These are phyloP conservation scores for Decorospora gaudefroyi DNA, from an alignment of 2,329 filamentous ascomycete genomes.

Conservation along the genomic window DNA sequence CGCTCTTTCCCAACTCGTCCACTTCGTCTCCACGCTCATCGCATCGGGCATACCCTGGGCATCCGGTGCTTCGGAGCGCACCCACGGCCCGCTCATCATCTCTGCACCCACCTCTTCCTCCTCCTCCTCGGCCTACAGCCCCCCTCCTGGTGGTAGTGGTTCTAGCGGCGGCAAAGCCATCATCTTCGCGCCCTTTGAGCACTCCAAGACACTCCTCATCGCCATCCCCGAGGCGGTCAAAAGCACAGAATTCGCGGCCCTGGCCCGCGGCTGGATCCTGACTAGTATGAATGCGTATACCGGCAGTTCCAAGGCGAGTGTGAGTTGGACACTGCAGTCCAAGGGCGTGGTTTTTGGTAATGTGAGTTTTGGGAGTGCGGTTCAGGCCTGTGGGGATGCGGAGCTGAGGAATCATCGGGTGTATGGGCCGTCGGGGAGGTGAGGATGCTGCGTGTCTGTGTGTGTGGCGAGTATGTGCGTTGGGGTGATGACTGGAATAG, in stretches of 20 bases:
- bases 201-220: conserved; percentile 39
- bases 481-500: not conserved
- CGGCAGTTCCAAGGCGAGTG: conserved; percentile 23
- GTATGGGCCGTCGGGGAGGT: conserved; percentile 24
- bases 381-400: conserved; percentile 14
- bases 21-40: conserved; percentile 28
- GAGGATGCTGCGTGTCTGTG: not conserved
- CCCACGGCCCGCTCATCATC: conserved; percentile 39
- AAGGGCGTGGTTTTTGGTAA: conserved; percentile 51
- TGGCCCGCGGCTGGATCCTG: conserved; percentile 48
- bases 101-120: conserved; percentile 21
- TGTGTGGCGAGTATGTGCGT: not conserved
- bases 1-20: conserved; percentile 26
- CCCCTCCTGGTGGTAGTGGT: not conserved
- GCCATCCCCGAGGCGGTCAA: conserved; percentile 39
- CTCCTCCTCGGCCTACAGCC: not conserved
- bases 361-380: conserved; percentile 17
- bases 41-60: conserved; percentile 43
- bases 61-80: conserved; percentile 35
- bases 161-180: conserved; percentile 30
- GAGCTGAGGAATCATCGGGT: conserved; percentile 31
- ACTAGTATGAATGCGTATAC: conserved; percentile 40
- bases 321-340: conserved; percentile 48
- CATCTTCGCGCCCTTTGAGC: conserved; percentile 41
- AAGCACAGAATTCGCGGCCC: conserved; percentile 17